Percentiles rank a stretch among this genome's conserved stretches.
Conservation (phyloP, 2,329 filamentous ascomycete species). For the Monilinia fructicola region DNA sequence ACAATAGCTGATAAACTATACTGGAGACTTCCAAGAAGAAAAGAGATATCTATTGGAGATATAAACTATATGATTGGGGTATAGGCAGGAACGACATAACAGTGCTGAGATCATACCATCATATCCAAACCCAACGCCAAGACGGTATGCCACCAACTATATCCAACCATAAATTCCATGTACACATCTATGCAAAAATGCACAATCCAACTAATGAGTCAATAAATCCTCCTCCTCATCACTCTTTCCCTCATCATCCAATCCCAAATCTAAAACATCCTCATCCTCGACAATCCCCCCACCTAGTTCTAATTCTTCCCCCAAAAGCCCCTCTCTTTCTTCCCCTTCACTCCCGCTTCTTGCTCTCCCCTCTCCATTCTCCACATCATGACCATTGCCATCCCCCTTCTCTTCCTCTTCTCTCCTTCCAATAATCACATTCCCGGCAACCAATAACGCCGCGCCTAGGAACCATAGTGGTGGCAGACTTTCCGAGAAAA, state of each 20-base stretch:
- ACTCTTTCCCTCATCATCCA: conserved; percentile 27
- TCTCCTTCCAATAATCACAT: conserved; percentile 73
- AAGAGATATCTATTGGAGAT: background rate
- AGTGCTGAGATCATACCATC: background rate
- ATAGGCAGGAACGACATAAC: background rate
- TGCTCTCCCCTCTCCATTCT: conserved; percentile 25
- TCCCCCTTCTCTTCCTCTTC: conserved; percentile 49
- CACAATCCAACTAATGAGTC: conserved; percentile 6
- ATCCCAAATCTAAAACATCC: conserved; percentile 33
- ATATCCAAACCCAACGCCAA: conserved; percentile 11
- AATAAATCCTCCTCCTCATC: conserved; percentile 20
- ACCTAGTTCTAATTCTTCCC: conserved; percentile 29
- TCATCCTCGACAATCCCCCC: conserved; percentile 24
- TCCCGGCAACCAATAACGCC: conserved; percentile 68
- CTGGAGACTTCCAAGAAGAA: background rate
- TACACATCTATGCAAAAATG: conserved; percentile 9
- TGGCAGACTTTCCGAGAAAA: conserved; percentile 71
- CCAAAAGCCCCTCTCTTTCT: conserved; percentile 25
- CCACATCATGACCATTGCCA: conserved; percentile 23
- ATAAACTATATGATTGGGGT: too few species aligned
- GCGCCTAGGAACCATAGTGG: conserved; percentile 77
- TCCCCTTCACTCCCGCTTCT: conserved; percentile 20
- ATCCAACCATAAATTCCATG: background rate
- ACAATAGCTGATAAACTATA: background rate
- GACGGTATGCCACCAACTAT: background rate